These are phyloP conservation scores for Cyberlindnera saturnus DNA, from an alignment of 805 yeast genomes.

Conservation along the genomic window DNA sequence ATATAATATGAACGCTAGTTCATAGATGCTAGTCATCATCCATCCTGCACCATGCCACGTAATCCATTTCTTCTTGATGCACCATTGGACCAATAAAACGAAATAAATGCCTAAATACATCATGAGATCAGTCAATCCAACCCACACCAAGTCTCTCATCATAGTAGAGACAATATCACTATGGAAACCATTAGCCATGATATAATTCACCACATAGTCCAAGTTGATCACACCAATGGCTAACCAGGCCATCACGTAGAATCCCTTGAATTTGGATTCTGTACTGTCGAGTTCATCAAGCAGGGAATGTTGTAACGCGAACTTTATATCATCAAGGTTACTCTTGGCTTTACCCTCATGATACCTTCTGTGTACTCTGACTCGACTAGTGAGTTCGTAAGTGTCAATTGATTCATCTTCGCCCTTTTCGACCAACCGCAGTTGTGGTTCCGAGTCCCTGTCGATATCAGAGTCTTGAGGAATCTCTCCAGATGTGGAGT, in stretches of 20 bases:
- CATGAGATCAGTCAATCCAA: slow-evolving; percentile 66
- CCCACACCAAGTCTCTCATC: slow-evolving; percentile 52
- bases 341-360: slow-evolving; percentile 23
- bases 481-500: not conserved
- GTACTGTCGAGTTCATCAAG: slow-evolving; percentile 16
- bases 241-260: slow-evolving; percentile 78
- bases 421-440: slow-evolving; percentile 3
- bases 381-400: slow-evolving; percentile 13
- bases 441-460: not conserved
- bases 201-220: slow-evolving; percentile 49
- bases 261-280: slow-evolving; percentile 54
- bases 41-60: slow-evolving; percentile 66
- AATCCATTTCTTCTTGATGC: slow-evolving; percentile 39
- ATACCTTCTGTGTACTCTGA: slow-evolving; percentile 14
- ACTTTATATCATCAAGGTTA: slow-evolving; percentile 22
- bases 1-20: slow-evolving; percentile 43
- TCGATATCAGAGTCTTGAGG: not conserved
- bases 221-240: slow-evolving; percentile 36
- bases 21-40: slow-evolving; percentile 52
- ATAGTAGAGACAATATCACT: slow-evolving; percentile 55
- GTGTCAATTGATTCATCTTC: slow-evolving; percentile 7
- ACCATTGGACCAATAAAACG: slow-evolving; percentile 51
- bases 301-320: slow-evolving; percentile 14
- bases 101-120: slow-evolving; percentile 71
- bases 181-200: slow-evolving; percentile 39